Percentiles rank a stretch among this genome's conserved stretches.
Conservation (phyloP, 2,329 filamentous ascomycete genomes). For the Leptographium procerum region DNA sequence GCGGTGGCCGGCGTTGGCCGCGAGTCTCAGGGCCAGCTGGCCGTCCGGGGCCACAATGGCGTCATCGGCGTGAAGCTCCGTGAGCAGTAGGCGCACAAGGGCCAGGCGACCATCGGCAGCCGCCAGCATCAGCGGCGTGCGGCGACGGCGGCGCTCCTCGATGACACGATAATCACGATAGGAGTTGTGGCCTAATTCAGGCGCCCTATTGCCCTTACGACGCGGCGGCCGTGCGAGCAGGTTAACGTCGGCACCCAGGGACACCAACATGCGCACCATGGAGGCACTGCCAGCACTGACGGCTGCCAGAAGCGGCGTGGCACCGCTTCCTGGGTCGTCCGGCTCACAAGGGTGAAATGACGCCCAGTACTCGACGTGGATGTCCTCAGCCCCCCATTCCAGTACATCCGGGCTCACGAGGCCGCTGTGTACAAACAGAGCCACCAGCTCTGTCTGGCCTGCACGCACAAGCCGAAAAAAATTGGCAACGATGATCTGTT, state of each 20-base stretch:
- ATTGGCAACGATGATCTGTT: conserved; percentile 8
- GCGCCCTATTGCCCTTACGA: not conserved
- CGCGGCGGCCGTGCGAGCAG: conserved; percentile 12
- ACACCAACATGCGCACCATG: conserved; percentile 23
- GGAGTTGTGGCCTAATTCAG: not conserved
- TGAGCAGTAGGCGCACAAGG: conserved; percentile 28
- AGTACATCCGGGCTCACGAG: conserved; percentile 27
- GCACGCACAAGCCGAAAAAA: conserved; percentile 5
- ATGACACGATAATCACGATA: not conserved
- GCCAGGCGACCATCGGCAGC: conserved; percentile 27
- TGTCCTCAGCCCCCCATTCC: not conserved
- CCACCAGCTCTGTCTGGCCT: conserved; percentile 18
- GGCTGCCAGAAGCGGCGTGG: conserved; percentile 26
- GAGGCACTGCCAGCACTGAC: conserved; percentile 18
- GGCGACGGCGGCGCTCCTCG: conserved; percentile 16
- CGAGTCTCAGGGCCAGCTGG: conserved; percentile 32
- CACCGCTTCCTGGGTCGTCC: conserved; percentile 8
- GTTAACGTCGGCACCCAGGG: conserved; percentile 24
- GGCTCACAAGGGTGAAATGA: not conserved
- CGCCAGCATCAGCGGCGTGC: conserved; percentile 34
- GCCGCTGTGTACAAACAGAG: conserved; percentile 20
- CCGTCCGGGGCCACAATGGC: conserved; percentile 32
- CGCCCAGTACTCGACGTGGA: not conserved
- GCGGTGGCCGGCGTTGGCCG: conserved; percentile 26
- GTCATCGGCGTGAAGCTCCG: conserved; percentile 30